phyloP scores from a whole-genome alignment of 495 filamentous ascomycete species.

The Pyrenopolyporus hunteri region DNA sequence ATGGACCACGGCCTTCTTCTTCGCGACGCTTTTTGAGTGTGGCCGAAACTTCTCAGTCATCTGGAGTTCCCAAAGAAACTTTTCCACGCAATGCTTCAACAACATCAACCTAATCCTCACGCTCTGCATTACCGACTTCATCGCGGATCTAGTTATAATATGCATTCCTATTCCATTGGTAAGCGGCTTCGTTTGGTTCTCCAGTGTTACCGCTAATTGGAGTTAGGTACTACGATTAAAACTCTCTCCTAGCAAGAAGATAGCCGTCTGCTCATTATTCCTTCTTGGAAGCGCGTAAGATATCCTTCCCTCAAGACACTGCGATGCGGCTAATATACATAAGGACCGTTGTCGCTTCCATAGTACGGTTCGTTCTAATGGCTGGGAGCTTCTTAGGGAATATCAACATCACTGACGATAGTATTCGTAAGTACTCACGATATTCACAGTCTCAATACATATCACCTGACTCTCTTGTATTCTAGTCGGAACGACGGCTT shows the following conservation, averaged over 20 bases:
- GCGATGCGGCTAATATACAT: background rate
- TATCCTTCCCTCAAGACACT: background rate
- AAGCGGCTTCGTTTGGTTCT: background rate
- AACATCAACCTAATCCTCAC: conserved; percentile 13
- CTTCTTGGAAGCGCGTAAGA: conserved; percentile 34
- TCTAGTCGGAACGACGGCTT: conserved; percentile 26
- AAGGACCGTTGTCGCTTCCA: conserved; percentile 22
- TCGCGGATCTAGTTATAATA: conserved; percentile 35
- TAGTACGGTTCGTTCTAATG: conserved; percentile 32
- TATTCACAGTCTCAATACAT: too few species aligned
- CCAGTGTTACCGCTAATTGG: background rate
- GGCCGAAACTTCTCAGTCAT: conserved; percentile 18
- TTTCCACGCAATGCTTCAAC: conserved; percentile 7
- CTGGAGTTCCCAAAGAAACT: conserved; percentile 19
- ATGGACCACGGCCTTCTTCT: conserved; percentile 30
- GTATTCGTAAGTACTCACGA: conserved; percentile 21
- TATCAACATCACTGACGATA: conserved; percentile 21
- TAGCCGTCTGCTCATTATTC: conserved; percentile 28
- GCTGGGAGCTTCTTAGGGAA: conserved; percentile 10
- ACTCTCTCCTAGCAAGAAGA: conserved; percentile 18
- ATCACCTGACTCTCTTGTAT: background rate
- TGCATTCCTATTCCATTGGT: conserved; percentile 36
- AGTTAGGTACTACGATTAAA: conserved; percentile 28
- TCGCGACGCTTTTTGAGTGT: conserved; percentile 34
- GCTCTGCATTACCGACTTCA: conserved; percentile 37